Base-by-base conservation (phyloP, 2,329 filamentous ascomycete genomes). In the Anisogramma anomala region DNA sequence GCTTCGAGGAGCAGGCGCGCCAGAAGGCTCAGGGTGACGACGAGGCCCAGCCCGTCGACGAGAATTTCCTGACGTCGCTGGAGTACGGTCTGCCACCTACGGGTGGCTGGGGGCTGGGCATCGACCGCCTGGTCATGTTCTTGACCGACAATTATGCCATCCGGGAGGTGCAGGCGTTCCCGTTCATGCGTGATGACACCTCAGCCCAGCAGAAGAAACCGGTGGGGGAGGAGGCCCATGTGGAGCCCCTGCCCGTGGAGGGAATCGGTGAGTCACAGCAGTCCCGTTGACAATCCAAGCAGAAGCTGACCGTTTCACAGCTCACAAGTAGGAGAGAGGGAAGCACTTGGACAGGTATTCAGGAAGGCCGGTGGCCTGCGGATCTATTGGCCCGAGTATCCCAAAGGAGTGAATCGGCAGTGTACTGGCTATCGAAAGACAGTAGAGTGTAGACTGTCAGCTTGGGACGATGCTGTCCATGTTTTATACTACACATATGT, bases 11-110 rank as follows among this genome's bases (percentile, higher is more conserved):
- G 75, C 91, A 98, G 67, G 89, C 88, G 4, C 74, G 78, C 54
- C 88, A 96, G 70, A 96, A 96, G 76, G 86, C 79, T 6, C 85
- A 94, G 66, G 91, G 93, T 58, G 93, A 98, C 52, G 87, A 96
- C 53, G 93, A 98, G 67, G 93, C 89, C 1, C 91, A 96, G 67
- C 69, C 91, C 53, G 79, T 96, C 41, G 93, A 98, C 54, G 89
- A 96, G 74, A 93, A 84, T 54, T 48, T 48, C 43, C 32, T 48
- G 36, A 38, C 38, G 10, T 43, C 46, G 9, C 46, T 48, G 6
- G 46, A 48, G 57, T 91, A 87, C 56, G 85, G 84, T 52, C 67
- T 98, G 45, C 89, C 91, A 5, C 91, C 91, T 0, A 98, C 91
- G 1, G 91, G 85, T 61, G 91, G 91, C 36, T 98, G 84, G 82